Conservation (phyloP, 768 basidiomycete genomes). For the Suillus occidentalis region DNA sequence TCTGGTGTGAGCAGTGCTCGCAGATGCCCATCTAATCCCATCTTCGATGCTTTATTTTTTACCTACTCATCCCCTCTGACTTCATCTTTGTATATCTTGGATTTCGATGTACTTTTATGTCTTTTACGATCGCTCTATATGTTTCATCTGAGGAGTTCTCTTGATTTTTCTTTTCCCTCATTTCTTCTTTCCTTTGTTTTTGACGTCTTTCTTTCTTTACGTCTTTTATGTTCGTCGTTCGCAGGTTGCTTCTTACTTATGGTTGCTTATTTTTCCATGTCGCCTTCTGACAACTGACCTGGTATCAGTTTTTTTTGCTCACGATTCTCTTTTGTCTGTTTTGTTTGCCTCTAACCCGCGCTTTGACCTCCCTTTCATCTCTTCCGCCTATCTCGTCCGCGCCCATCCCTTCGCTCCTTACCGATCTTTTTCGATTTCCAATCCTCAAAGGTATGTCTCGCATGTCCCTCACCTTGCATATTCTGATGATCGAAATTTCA, state of each 20-base stretch:
- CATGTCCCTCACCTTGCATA: neutral
- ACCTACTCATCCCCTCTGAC: neutral
- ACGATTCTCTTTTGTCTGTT: neutral
- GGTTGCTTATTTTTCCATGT: conserved; percentile 1
- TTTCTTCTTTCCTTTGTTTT: neutral
- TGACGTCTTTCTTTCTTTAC: neutral
- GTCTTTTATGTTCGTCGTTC: neutral
- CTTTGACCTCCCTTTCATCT: neutral
- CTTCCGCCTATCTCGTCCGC: neutral
- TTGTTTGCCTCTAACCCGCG: neutral
- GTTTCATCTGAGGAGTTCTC: conserved; percentile 1
- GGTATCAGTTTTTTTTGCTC: neutral
- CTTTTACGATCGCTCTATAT: conserved; percentile 1
- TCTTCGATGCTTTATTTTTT: conserved; percentile 2
- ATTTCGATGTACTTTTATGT: conserved; percentile 1
- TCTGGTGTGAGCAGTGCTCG: neutral
- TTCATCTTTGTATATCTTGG: conserved; percentile 2
- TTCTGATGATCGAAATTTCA: neutral
- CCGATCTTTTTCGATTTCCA: neutral
- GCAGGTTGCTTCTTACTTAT: conserved; percentile 5
- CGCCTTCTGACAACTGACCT: neutral
- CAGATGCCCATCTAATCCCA: neutral
- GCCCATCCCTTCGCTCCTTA: neutral
- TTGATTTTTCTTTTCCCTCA: neutral
- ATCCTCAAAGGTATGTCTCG: conserved; percentile 15